Evolutionary conservation across 305 asterid species (phyloP).

Genomic region (Fraxinus platypoda): DNA sequence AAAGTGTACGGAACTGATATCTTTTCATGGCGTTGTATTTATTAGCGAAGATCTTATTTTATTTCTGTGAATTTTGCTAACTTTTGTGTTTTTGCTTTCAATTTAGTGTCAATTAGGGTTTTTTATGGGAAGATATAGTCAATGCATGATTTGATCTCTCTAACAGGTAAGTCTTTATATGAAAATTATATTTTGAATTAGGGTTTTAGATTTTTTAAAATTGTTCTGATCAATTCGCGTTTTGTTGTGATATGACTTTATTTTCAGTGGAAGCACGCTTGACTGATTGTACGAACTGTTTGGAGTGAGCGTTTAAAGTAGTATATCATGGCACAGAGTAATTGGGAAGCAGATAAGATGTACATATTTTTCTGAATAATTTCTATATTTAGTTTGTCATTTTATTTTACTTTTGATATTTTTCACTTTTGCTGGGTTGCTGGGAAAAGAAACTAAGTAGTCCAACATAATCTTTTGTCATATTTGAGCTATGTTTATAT

Average conservation of each 20-base stretch:
- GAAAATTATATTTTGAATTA: neutral
- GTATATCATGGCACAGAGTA: conserved; percentile 85
- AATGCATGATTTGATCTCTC: conserved; percentile 50
- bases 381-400: neutral
- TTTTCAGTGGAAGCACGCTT: conserved; percentile 28
- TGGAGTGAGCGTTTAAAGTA: conserved; percentile 24
- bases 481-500: neutral
- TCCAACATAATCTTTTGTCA: neutral
- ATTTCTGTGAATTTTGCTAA: conserved; percentile 19
- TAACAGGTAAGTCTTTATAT: conserved; percentile 27
- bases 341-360: conserved; percentile 99
- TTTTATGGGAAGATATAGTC: conserved; percentile 36
- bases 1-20: conserved; percentile 13
- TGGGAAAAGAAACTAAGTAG: neutral
- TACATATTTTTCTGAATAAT: conserved; percentile 27
- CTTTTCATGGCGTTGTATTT: neutral
- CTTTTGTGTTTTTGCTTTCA: conserved; percentile 13
- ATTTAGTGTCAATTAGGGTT: conserved; percentile 26
- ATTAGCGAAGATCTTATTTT: conserved; percentile 16
- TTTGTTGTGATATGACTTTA: conserved; percentile 27
- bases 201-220: conserved; percentile 19
- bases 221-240: conserved; percentile 21
- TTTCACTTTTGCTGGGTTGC: neutral
- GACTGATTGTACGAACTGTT: conserved; percentile 15
- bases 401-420: neutral